Evolutionary conservation across 2,329 filamentous ascomycete species (phyloP).

Genomic region (Sclerotinia sclerotiorum): DNA sequence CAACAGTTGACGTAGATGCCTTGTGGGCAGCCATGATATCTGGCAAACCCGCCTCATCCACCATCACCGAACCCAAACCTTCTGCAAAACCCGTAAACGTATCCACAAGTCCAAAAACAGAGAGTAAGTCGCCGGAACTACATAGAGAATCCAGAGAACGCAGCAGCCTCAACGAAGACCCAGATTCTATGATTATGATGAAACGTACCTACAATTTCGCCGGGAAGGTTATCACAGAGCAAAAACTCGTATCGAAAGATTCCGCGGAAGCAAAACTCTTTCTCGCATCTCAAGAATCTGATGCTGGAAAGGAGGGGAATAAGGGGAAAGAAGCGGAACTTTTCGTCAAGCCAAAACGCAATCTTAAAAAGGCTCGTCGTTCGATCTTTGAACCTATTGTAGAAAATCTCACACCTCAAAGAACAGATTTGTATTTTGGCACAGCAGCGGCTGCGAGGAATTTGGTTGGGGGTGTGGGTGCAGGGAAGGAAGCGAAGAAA

Average conservation of each 20-base stretch:
- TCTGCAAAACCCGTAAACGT: slow-evolving; percentile 1
- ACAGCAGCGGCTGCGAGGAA: slow-evolving; percentile 41
- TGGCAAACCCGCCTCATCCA: slow-evolving; percentile 38
- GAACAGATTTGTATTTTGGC: slow-evolving; percentile 60
- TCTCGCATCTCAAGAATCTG: slow-evolving; percentile 49
- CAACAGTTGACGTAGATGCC: slow-evolving; percentile 70
- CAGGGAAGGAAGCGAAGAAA: slow-evolving; percentile 57
- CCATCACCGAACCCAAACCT: slow-evolving; percentile 18
- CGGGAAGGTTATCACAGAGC: slow-evolving; percentile 68
- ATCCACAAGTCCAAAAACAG: neutral
- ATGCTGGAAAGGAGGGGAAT: slow-evolving; percentile 26
- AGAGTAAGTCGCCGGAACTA: slow-evolving; percentile 9
- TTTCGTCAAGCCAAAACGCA: slow-evolving; percentile 38
- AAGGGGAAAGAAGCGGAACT: slow-evolving; percentile 15
- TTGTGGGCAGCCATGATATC: slow-evolving; percentile 67
- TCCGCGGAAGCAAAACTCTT: slow-evolving; percentile 67
- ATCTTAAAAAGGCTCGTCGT: slow-evolving; percentile 44
- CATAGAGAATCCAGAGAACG: slow-evolving; percentile 27
- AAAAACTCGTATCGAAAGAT: slow-evolving; percentile 64
- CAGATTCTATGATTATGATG: slow-evolving; percentile 55
- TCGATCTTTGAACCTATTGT: slow-evolving; percentile 61
- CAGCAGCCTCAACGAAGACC: slow-evolving; percentile 33
- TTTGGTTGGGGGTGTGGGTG: slow-evolving; percentile 44
- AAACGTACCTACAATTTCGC: slow-evolving; percentile 75
- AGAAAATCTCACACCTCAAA: slow-evolving; percentile 45